Percentiles rank a stretch among this genome's conserved stretches.
Conservation (phyloP, 805 yeast genomes). For the Candida michaelii region DNA sequence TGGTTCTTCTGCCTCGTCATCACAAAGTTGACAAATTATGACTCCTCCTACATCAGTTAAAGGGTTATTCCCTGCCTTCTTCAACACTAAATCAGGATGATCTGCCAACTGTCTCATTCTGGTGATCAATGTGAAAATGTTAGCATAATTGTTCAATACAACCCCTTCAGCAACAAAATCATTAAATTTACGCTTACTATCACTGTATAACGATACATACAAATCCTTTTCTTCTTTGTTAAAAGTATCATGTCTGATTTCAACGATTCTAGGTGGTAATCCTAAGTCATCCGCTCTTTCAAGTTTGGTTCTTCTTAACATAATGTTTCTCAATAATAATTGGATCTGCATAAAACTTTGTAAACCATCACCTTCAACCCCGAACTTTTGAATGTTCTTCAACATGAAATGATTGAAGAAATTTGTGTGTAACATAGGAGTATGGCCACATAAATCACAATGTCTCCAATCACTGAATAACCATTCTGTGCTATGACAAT, state of each 20-base stretch:
- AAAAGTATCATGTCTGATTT: slow-evolving; percentile 80
- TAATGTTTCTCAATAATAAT: slow-evolving; percentile 68
- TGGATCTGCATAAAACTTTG: slow-evolving; percentile 78
- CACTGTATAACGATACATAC: slow-evolving; percentile 83
- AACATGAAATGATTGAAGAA: slow-evolving; percentile 94
- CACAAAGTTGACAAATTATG: slow-evolving; percentile 85
- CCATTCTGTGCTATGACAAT: slow-evolving; percentile 83
- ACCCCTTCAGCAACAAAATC: slow-evolving; percentile 96
- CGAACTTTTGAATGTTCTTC: slow-evolving; percentile 87
- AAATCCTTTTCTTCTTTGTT: slow-evolving; percentile 95
- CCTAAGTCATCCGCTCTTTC: slow-evolving; percentile 98
- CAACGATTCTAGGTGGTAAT: slow-evolving; percentile 92
- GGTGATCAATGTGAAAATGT: slow-evolving; percentile 91
- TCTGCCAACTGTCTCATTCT: slow-evolving; percentile 98
- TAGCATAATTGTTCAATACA: slow-evolving; percentile 93
- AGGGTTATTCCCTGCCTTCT: slow-evolving; percentile 47
- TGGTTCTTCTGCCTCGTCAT: slow-evolving; percentile 98
- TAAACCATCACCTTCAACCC: slow-evolving; percentile 78
- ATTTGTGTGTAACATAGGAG: slow-evolving; percentile 93
- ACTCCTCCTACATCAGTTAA: slow-evolving; percentile 46
- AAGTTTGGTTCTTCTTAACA: slow-evolving; percentile 92
- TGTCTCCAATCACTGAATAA: slow-evolving; percentile 75
- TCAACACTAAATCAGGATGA: slow-evolving; percentile 92
- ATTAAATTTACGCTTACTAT: slow-evolving; percentile 82
- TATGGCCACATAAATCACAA: slow-evolving; percentile 86